Evolutionary conservation across 345 rosid species (phyloP).

Genomic region (Ailanthus altissimus): DNA sequence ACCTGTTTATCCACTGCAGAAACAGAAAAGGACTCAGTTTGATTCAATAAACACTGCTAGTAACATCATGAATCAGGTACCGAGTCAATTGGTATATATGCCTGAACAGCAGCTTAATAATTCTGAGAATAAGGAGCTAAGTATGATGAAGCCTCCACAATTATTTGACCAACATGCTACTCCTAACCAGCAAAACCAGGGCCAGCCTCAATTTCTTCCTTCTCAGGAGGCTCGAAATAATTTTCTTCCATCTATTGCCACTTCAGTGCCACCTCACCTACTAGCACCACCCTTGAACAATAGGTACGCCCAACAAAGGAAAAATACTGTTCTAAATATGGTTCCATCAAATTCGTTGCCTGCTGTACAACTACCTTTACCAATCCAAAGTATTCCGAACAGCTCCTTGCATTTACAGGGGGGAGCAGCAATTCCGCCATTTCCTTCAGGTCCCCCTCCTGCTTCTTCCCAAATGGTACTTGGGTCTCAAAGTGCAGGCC

Average conservation of each 20-base stretch:
- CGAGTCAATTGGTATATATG: conserved; percentile 44
- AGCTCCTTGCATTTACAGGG: conserved; percentile 37
- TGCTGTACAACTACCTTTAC: conserved; percentile 42
- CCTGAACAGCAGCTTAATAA: conserved; percentile 52
- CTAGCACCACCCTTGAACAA: conserved; percentile 41
- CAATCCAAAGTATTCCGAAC: conserved; percentile 42
- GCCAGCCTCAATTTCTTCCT: conserved; percentile 45
- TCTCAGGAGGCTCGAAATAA: conserved; percentile 44
- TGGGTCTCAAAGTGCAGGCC: conserved; percentile 45
- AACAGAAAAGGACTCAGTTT: conserved; percentile 39
- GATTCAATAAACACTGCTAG: conserved; percentile 50
- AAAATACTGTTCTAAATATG: conserved; percentile 30
- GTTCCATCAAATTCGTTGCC: conserved; percentile 36
- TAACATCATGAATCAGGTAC: conserved; percentile 43
- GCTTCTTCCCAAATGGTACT: conserved; percentile 44
- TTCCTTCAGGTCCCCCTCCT: conserved; percentile 59
- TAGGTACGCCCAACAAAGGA: conserved; percentile 54
- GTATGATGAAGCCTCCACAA: conserved; percentile 35
- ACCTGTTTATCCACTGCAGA: conserved; percentile 46
- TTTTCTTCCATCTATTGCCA: conserved; percentile 38
- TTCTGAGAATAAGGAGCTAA: conserved; percentile 43
- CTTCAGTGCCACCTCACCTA: conserved; percentile 47
- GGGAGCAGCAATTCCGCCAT: conserved; percentile 55
- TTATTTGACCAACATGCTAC: conserved; percentile 45
- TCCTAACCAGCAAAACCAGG: conserved; percentile 55